A percentile compares a stretch with the other conserved stretches of the same genome.
These are phyloP conservation scores for Fusarium torreyae DNA, from an alignment of 2,329 filamentous ascomycete genomes.

Conservation along the genomic window DNA sequence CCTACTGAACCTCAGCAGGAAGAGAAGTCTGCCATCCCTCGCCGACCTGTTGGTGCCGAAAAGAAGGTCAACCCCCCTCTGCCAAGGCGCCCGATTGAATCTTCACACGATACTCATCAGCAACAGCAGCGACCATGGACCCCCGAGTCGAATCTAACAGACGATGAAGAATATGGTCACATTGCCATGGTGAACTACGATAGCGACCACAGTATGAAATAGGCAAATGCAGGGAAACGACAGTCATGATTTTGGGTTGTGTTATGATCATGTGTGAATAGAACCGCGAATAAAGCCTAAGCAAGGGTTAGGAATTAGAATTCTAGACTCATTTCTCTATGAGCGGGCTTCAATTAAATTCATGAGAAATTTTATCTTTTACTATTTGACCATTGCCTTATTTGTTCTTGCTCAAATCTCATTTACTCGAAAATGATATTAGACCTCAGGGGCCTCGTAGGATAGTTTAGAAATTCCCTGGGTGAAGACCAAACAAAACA, in stretches of 20 bases:
- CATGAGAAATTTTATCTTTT: no score
- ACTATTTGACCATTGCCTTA: no score
- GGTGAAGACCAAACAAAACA: no score
- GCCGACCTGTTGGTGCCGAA: conserved; percentile 24
- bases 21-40: conserved; percentile 29
- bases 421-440: no score
- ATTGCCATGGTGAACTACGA: conserved; percentile 60
- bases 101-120: conserved; percentile 13
- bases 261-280: not conserved
- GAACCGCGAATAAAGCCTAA: not conserved
- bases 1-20: conserved; percentile 26
- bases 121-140: conserved; percentile 45
- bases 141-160: conserved; percentile 47
- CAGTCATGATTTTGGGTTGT: not conserved
- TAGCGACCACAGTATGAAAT: conserved; percentile 36
- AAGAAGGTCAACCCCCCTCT: conserved; percentile 35
- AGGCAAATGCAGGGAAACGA: not conserved
- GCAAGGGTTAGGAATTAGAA: not conserved
- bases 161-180: conserved; percentile 55
- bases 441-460: no score
- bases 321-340: not conserved
- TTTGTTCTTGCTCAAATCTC: no score
- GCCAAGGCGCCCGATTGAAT: conserved; percentile 37
- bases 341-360: not conserved
- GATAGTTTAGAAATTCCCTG: no score